Base-by-base conservation (phyloP, 2,329 filamentous ascomycete species). In the Fusarium paranaense region DNA sequence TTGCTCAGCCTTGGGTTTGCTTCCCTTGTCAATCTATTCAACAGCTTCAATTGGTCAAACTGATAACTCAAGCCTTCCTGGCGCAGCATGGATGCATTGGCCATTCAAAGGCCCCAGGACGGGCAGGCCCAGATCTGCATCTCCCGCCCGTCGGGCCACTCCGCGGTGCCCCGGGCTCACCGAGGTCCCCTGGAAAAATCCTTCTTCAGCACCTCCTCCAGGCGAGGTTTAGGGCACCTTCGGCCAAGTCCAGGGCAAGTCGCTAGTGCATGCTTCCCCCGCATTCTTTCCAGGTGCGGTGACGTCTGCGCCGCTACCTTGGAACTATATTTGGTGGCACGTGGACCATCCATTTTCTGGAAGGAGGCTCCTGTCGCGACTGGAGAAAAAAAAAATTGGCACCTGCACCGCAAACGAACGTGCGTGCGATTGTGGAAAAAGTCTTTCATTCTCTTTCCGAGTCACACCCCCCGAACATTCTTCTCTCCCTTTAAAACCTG, bases 211-310 rank as follows among this genome's bases (percentile, higher is more conserved):
- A 58, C 47, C 50, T 33, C 18, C 59, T 61, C 40, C 66, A 40
- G 45, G 56, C 61, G 27, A 65, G 37, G 27, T 40, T 66, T 62
- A 54, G 60, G 45, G 45, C 40, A 37, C 42, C 42, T 25, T 50
- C 45, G 22, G 47, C 27, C 27, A 52, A 32, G 47, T 47, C 62
- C 70, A 62, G 64, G 61, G 57, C 63, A 59, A 25, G 3, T 65
- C 40, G 57, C 69, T 71, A 75, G 72, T 71, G 73, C 52, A 57
- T 56, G 6, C 47, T 52, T 57, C 61, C 63, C 74, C 74, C 74
- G 74, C 74, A 73, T 73, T 75, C 63, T 62, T 58, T 57, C 68
- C 68, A 56, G 54, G 50, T 70, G 58, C 61, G 74, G 75, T 78
- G 76, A 78, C 77, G 77, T 78, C 66, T 67, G 54, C 57, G n/a